Evolutionary conservation across 345 rosid species (phyloP), one percentile per base, ranked within the genome.

Genomic region (Populus davidiana): DNA sequence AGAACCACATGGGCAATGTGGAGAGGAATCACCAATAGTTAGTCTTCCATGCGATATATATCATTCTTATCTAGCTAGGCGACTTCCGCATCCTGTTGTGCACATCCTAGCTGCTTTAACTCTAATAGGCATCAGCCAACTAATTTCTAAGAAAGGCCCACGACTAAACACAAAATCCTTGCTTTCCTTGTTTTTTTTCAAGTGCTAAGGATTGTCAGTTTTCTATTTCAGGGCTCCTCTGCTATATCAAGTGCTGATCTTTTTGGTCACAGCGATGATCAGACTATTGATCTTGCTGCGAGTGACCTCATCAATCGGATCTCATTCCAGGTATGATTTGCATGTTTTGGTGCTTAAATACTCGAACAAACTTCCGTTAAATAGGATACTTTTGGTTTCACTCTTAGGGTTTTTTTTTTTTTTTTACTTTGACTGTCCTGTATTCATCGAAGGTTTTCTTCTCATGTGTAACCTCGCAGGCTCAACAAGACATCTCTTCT

Each of bases 201-300:
- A n/a, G n/a, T 8, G n/a, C n/a, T 43, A 39, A 67, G 27, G 33
- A 14, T 18, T 67, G 14, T 38, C 38, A 11, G 54, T 73, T 56
- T 66, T 11, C 47, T 63, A 66, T 41, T 80, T 5, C 85, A 96
- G 99, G 86, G 96, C 78, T 96, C 98, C 31, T 13, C 98, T 10
- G 91, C 99, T 43, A 96, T 96, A 65, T 96, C 99, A 70, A 94
- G 98, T 78, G 94, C 98, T 73, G 99, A 94, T 86, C 92, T 92
- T 72, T 96, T 94, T 75, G 99, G 99, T 67, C 73, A 85, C 2
- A 73, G 64, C 29, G 13, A 74, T 18, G 96, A 92, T 80, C 67
- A 87, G 72, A 54, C 91, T 29, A 35, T 89, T 35, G 98, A 95
- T 76, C 81, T 91, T 75, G 85, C 94, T 72, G 94, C 98, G 2